These are phyloP conservation scores for Candida michaelii DNA, from an alignment of 805 yeast genomes.

Conservation along the genomic window DNA sequence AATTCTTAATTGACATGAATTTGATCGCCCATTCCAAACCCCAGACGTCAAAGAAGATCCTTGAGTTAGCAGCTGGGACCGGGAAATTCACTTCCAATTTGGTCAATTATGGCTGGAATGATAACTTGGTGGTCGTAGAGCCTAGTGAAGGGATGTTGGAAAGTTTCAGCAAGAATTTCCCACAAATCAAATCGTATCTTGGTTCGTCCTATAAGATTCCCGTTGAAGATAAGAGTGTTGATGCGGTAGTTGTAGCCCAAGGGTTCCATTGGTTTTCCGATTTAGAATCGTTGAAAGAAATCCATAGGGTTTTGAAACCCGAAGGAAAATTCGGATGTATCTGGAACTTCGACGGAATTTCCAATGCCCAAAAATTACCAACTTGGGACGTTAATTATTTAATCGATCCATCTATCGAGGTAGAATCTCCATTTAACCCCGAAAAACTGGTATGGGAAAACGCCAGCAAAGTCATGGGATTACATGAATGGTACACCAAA, in stretches of 20 bases:
- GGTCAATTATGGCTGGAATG: constrained; percentile 36
- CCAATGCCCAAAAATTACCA: constrained; percentile 13
- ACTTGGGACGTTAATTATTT: constrained; percentile 6
- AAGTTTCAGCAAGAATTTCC: constrained; percentile 47
- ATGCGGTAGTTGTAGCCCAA: constrained; percentile 56
- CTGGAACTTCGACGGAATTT: constrained; percentile 55
- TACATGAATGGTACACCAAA: constrained; percentile 30
- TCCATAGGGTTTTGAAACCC: constrained; percentile 49
- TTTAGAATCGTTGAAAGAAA: constrained; percentile 44
- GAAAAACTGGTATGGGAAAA: constrained; percentile 12
- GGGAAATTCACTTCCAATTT: constrained; percentile 59
- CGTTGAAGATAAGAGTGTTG: constrained; percentile 41
- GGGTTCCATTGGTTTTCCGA: constrained; percentile 72
- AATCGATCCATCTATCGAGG: constrained; percentile 10
- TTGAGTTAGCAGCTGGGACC: constrained; percentile 63
- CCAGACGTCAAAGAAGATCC: constrained; percentile 24
- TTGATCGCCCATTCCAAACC: constrained; percentile 22
- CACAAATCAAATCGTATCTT: constrained; percentile 26
- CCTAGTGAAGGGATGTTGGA: constrained; percentile 59
- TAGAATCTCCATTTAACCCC: background rate
- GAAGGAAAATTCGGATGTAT: constrained; percentile 52
- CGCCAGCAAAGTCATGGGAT: background rate
- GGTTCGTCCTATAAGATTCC: constrained; percentile 53
- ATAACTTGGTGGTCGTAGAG: constrained; percentile 47
- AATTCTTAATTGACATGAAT: constrained; percentile 39